Evolutionary conservation across 345 rosid genomes (phyloP), one percentile per base, ranked within the genome.

Genomic region (Moricandia moricandioides): DNA sequence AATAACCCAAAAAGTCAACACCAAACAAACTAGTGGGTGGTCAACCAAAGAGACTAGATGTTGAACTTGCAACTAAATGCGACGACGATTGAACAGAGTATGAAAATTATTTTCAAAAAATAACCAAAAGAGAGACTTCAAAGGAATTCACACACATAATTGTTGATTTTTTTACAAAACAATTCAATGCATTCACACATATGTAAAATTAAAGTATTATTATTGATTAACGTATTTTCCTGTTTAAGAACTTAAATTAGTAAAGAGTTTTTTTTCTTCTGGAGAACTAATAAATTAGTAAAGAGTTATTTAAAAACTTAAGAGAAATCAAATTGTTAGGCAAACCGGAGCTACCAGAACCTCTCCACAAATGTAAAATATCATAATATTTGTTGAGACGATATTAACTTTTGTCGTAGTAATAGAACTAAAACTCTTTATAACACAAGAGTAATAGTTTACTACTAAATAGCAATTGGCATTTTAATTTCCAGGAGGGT

Each of bases 21-120:
- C 21, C 65, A 6, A 24, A 18, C 61, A 37, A 33, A 72, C 49
- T 56, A 70, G 61, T 45, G 60, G 66, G 14, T 24, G 71, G 75
- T 70, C 80, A 76, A 76, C 75, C 52, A 70, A 40, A 76, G 70
- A 70, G 71, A 70, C 70, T 70, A 21, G 61, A 70, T 64, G 71
- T 63, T 68, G 73, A 76, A 63, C 8, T 55, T 27, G 43, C 40
- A 56, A 56, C 45, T 63, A 54, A 70, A 40, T 56, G 66, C 31
- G 52, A 76, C 26, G 30, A 76, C 33, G 21, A 14, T 76, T 3
- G n/a, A 40, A 55, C 33, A 30, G 57, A 55, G 59, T 55, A 40
- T 4, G 64, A 37, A 1, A 27, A 5, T 29, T 0, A 13, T 54
- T 43, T 6, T 7, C 0, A 7, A 26, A 17, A 45, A 40, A 2